Evolutionary conservation across 1,139 yeast species (phyloP).

Genomic region (Sugiyamaella xylanicola): DNA sequence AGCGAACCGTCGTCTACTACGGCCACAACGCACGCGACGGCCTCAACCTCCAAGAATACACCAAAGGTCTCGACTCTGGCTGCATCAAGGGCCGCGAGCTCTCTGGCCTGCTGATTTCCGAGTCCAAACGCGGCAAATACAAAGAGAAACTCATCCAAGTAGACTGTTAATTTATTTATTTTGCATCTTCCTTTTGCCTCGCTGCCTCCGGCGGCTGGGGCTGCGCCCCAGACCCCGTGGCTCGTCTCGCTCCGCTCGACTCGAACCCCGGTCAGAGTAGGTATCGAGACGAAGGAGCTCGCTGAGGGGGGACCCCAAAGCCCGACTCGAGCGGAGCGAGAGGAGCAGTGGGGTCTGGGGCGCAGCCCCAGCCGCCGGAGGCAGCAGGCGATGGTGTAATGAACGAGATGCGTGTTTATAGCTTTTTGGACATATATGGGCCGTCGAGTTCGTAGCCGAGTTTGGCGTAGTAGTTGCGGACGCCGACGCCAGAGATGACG

Average conservation of each 20-base stretch:
- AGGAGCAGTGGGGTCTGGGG: background rate
- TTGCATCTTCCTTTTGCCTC: background rate
- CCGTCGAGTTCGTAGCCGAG: conserved; percentile 93
- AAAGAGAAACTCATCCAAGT: conserved; percentile 39
- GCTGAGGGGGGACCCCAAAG: background rate
- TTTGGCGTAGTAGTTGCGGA: conserved; percentile 89
- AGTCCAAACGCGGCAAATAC: conserved; percentile 36
- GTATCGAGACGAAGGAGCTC: no score
- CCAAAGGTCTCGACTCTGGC: conserved; percentile 81
- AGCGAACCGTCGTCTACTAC: conserved; percentile 64
- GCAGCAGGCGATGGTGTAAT: background rate
- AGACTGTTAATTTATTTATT: conserved; percentile 32
- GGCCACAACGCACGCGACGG: conserved; percentile 92
- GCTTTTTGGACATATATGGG: conserved; percentile 85
- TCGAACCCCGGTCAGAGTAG: background rate
- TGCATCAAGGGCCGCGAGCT: conserved; percentile 77
- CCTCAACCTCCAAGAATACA: conserved; percentile 60
- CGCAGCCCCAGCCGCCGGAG: background rate
- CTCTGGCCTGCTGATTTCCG: conserved; percentile 59
- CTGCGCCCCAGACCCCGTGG: conserved; percentile 7
- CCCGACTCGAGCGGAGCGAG: background rate
- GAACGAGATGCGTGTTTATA: conserved; percentile 27
- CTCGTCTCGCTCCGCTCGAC: conserved; percentile 1
- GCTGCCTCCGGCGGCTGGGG: conserved; percentile 1
- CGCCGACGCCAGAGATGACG: conserved; percentile 98